A percentile compares a stretch with the other conserved stretches of the same genome.
These are phyloP conservation scores for Actinomortierella ambigua DNA, from an alignment of 371 early-diverging fungal species.

Conservation along the genomic window DNA sequence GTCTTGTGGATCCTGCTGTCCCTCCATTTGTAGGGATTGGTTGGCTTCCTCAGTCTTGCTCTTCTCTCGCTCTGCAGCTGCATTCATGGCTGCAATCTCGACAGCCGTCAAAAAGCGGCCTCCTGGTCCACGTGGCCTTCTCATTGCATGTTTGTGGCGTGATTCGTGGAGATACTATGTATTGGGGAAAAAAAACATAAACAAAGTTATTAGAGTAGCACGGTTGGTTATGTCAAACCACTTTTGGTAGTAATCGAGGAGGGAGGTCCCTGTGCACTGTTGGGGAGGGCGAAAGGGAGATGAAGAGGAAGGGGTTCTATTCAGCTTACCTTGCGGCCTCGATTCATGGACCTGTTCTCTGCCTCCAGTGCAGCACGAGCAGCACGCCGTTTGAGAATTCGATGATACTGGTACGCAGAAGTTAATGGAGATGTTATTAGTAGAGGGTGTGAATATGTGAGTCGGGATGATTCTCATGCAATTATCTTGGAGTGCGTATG, in stretches of 20 bases:
- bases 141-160: conserved; percentile 96
- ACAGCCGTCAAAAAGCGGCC: conserved; percentile 78
- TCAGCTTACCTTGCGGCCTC: conserved; percentile 54
- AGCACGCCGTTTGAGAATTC: conserved; percentile 85
- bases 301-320: not conserved
- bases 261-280: too few relatives aligned
- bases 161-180: conserved; percentile 93
- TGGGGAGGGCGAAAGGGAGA: not conserved
- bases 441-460: too few relatives aligned
- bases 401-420: conserved; percentile 62
- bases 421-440: not conserved
- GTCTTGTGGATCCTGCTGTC: conserved; percentile 13
- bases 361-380: conserved; percentile 72
- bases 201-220: not conserved
- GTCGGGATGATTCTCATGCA: too few relatives aligned
- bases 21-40: not conserved
- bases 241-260: not conserved
- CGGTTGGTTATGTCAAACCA: conserved; percentile 1
- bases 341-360: conserved; percentile 55
- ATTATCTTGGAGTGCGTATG: not conserved
- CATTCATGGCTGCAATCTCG: conserved; percentile 55
- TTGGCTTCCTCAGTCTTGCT: conserved; percentile 12
- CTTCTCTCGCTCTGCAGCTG: conserved; percentile 20
- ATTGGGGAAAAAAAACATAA: not conserved
- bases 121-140: conserved; percentile 91